A percentile compares a stretch with the other conserved stretches of the same genome.
These are phyloP conservation scores for Xylaria sp. DNA, from an alignment of 2,329 filamentous ascomycete species.

Conservation along the genomic window DNA sequence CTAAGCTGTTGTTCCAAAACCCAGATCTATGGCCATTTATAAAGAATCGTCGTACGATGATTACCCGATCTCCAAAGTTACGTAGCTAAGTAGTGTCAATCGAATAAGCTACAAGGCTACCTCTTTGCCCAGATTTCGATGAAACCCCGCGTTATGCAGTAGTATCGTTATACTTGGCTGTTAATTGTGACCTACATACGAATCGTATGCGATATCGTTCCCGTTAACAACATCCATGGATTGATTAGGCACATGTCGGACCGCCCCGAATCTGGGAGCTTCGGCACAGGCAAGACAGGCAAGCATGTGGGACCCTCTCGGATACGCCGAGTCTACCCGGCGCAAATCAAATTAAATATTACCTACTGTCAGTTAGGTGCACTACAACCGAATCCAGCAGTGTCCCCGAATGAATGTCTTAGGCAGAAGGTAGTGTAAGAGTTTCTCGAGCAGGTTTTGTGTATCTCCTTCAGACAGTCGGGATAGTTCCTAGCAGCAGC, in stretches of 20 bases:
- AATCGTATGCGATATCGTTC: constrained; percentile 4
- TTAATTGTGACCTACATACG: neutral
- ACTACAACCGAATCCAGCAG: neutral
- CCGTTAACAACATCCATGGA: neutral
- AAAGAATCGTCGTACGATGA: neutral
- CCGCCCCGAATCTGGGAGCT: neutral
- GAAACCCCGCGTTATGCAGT: neutral
- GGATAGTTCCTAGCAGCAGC: neutral
- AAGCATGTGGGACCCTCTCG: neutral
- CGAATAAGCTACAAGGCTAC: neutral
- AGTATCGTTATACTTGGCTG: no score
- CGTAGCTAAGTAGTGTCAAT: neutral
- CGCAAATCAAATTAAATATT: neutral
- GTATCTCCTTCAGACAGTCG: neutral
- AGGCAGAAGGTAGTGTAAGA: no score
- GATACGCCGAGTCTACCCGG: constrained; percentile 10
- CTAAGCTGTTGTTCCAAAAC: neutral
- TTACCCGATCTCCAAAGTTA: neutral
- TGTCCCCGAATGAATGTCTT: no score
- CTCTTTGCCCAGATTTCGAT: neutral
- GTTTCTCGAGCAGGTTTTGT: no score
- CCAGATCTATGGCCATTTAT: neutral
- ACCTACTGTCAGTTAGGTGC: no score
- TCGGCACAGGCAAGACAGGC: neutral
- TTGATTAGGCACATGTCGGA: neutral